phyloP scores from a whole-genome alignment of 202 grass and related monocot species.

The Eragrostis tef region DNA sequence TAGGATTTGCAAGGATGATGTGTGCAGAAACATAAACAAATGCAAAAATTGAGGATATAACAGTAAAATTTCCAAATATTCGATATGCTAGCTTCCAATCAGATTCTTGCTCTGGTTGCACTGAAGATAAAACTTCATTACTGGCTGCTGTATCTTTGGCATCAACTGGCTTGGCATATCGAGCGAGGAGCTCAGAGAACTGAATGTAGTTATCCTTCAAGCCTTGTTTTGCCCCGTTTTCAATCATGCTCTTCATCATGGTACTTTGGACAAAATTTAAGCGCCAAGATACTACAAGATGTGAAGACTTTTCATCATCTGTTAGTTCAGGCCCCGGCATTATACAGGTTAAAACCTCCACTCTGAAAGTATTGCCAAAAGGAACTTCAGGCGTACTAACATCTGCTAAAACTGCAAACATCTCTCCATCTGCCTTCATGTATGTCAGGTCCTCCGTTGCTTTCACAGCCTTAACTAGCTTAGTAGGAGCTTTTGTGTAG shows the following conservation, averaged over 20 bases:
- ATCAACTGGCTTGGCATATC: slow-evolving; percentile 68
- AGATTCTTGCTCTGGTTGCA: slow-evolving; percentile 70
- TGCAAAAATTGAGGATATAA: slow-evolving; percentile 68
- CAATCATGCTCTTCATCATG: slow-evolving; percentile 96
- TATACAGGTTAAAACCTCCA: slow-evolving; percentile 75
- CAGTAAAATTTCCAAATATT: slow-evolving; percentile 87
- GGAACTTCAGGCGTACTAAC: slow-evolving; percentile 86
- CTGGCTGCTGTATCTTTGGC: slow-evolving; percentile 54
- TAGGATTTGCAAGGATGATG: slow-evolving; percentile 72
- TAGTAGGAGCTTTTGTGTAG: slow-evolving; percentile 87
- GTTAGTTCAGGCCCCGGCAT: slow-evolving; percentile 69
- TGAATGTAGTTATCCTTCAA: slow-evolving; percentile 76
- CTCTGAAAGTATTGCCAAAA: slow-evolving; percentile 79
- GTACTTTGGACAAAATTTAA: slow-evolving; percentile 91
- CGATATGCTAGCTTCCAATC: slow-evolving; percentile 73
- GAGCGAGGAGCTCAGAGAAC: slow-evolving; percentile 69
- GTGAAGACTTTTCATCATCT: slow-evolving; percentile 62
- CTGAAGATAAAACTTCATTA: slow-evolving; percentile 67
- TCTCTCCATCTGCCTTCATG: slow-evolving; percentile 71
- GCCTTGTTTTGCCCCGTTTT: slow-evolving; percentile 88
- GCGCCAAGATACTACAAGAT: slow-evolving; percentile 79
- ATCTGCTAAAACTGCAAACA: slow-evolving; percentile 65
- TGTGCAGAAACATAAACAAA: slow-evolving; percentile 72
- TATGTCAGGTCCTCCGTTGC: slow-evolving; percentile 84
- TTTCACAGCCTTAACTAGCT: slow-evolving; percentile 88